Evolutionary conservation across 163 green algal genomes (phyloP).

Genomic region (Chloroidium sp.): DNA sequence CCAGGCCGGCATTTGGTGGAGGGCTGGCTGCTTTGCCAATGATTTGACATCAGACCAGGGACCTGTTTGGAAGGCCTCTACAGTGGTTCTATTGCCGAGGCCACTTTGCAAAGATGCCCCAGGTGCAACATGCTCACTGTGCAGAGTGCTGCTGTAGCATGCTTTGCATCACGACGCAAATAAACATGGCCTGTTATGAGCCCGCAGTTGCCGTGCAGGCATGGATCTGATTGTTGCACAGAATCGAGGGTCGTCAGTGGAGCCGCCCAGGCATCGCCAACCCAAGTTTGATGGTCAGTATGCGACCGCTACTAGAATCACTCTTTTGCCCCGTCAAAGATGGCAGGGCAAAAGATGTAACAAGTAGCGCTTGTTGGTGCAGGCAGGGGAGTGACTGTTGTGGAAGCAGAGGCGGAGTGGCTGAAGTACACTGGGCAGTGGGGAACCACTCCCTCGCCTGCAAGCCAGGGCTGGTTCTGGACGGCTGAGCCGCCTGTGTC

Average conservation of each 20-base stretch:
- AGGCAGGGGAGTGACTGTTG: slow-evolving; percentile 6
- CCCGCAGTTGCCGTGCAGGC: too few species aligned
- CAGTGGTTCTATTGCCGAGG: slow-evolving; percentile 17
- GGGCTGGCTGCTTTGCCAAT: slow-evolving; percentile 31
- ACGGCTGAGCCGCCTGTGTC: slow-evolving; percentile 25
- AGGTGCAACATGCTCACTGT: neutral
- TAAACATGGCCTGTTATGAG: neutral
- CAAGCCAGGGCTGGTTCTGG: slow-evolving; percentile 25
- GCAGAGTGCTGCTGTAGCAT: neutral
- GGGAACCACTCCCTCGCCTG: slow-evolving; percentile 19
- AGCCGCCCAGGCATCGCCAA: too few species aligned
- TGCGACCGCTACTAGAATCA: too few species aligned
- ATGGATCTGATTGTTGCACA: too few species aligned
- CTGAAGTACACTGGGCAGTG: slow-evolving; percentile 25
- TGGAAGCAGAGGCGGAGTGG: slow-evolving; percentile 21
- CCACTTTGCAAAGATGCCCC: neutral
- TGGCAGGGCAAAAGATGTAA: too few species aligned
- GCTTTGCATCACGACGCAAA: neutral
- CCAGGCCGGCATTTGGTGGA: slow-evolving; percentile 3
- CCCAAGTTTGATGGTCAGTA: too few species aligned
- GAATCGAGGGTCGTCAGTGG: too few species aligned
- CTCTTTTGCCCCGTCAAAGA: too few species aligned
- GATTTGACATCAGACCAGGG: slow-evolving; percentile 12
- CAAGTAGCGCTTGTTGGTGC: neutral
- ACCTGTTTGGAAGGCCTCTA: slow-evolving; percentile 13